These are phyloP conservation scores for Yarrowia sp. DNA, from an alignment of 805 yeast genomes.

Conservation along the genomic window DNA sequence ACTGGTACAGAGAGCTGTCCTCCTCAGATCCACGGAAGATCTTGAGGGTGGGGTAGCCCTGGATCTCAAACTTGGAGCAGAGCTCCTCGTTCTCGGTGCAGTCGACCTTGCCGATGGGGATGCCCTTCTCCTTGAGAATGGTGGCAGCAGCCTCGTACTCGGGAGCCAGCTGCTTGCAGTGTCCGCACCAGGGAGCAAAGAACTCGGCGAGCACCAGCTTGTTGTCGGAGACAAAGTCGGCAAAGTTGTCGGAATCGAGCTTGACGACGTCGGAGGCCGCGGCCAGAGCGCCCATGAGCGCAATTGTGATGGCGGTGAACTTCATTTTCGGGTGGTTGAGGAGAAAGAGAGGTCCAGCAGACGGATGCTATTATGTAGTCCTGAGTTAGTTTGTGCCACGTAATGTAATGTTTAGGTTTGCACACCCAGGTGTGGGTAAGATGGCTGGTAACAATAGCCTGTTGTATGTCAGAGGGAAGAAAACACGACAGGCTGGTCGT, in stretches of 20 bases:
- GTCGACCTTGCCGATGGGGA: conserved; percentile 58
- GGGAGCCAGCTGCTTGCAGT: conserved; percentile 72
- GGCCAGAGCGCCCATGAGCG: conserved; percentile 42
- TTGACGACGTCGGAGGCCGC: conserved; percentile 82
- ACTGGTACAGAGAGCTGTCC: conserved; percentile 62
- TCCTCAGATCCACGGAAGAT: conserved; percentile 52
- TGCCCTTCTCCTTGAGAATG: conserved; percentile 46
- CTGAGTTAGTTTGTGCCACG: conserved; percentile 23
- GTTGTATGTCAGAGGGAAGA: neutral
- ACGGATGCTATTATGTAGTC: conserved; percentile 23
- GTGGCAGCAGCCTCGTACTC: conserved; percentile 66
- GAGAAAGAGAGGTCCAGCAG: conserved; percentile 14
- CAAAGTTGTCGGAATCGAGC: conserved; percentile 64
- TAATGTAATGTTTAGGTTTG: conserved; percentile 20
- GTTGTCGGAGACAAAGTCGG: conserved; percentile 62
- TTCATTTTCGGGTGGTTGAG: conserved; percentile 39
- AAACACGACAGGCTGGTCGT: too few species aligned
- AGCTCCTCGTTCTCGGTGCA: conserved; percentile 74
- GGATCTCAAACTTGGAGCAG: conserved; percentile 64
- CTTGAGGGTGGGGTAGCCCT: conserved; percentile 82
- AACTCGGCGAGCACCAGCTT: conserved; percentile 79
- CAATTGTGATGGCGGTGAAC: conserved; percentile 39
- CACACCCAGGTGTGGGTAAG: conserved; percentile 4
- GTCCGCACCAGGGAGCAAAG: conserved; percentile 98
- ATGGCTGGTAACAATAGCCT: neutral